Evolutionary conservation across 495 filamentous ascomycete genomes (phyloP).

Genomic region (Penicillium bovifimosum): DNA sequence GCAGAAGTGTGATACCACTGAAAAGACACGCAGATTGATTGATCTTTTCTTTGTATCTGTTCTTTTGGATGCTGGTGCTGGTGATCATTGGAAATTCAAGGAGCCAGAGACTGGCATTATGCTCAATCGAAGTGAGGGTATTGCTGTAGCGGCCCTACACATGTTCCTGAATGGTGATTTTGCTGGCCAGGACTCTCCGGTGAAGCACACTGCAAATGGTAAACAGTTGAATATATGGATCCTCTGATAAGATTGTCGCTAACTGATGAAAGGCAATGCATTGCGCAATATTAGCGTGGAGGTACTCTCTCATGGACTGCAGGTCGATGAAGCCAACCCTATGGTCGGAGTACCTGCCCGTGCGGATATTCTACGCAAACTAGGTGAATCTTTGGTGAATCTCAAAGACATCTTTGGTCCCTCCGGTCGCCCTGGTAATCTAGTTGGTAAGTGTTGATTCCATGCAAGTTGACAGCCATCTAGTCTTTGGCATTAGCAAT

Average conservation of each 20-base stretch:
- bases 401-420: constrained; percentile 47
- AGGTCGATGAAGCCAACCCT: constrained; percentile 45
- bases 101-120: constrained; percentile 44
- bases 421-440: constrained; percentile 47
- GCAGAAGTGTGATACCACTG: constrained; percentile 55
- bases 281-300: constrained; percentile 15
- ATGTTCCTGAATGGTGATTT: constrained; percentile 54
- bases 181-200: constrained; percentile 11
- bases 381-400: constrained; percentile 43
- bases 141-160: constrained; percentile 53
- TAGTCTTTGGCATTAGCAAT: neutral
- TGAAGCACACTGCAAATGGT: constrained; percentile 28
- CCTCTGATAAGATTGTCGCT: neutral
- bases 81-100: constrained; percentile 61
- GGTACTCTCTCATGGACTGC: constrained; percentile 27
- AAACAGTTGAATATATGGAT: constrained; percentile 6
- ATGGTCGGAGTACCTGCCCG: constrained; percentile 48
- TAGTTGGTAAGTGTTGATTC: constrained; percentile 41
- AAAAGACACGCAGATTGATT: constrained; percentile 70
- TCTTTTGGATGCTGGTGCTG: constrained; percentile 81
- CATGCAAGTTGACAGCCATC: too few species aligned
- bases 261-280: constrained; percentile 10
- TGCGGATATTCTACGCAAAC: constrained; percentile 41
- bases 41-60: constrained; percentile 90
- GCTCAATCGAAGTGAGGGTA: constrained; percentile 52